These are phyloP conservation scores for Colletotrichum agaves DNA, from an alignment of 2,329 filamentous ascomycete genomes.

Conservation along the genomic window DNA sequence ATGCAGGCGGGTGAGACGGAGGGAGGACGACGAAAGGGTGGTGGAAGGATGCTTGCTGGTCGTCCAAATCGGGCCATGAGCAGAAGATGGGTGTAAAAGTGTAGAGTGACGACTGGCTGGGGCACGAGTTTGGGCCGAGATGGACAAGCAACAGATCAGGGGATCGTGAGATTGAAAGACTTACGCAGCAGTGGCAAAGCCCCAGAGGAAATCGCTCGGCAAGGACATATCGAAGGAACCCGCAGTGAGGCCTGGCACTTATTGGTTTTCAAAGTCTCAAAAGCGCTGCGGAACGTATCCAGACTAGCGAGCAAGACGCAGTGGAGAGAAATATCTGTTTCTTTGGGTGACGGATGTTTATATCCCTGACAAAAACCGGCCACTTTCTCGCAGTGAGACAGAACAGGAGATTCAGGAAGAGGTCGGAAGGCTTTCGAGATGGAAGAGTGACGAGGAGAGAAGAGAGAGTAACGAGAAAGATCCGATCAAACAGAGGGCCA, in stretches of 20 bases:
- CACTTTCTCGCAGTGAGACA: conserved; percentile 5
- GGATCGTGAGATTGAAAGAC: conserved; percentile 42
- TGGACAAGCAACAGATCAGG: neutral
- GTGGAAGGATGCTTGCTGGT: conserved; percentile 24
- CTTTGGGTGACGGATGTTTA: neutral
- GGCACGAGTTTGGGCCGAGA: conserved; percentile 6
- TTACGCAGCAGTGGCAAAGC: conserved; percentile 81
- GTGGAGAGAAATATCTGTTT: neutral
- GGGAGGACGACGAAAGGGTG: conserved; percentile 11
- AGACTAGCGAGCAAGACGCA: neutral
- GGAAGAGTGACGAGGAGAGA: conserved; percentile 9
- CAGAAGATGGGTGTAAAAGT: conserved; percentile 19
- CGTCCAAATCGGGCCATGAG: conserved; percentile 29
- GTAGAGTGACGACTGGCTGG: conserved; percentile 15
- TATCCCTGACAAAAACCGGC: conserved; percentile 3
- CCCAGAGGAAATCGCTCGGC: conserved; percentile 79
- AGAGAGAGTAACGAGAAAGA: conserved; percentile 11
- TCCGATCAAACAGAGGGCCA: conserved; percentile 1
- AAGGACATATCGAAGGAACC: conserved; percentile 60
- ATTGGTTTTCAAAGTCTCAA: neutral
- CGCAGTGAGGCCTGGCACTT: conserved; percentile 18
- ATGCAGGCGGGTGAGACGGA: conserved; percentile 27
- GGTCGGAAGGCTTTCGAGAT: conserved; percentile 1
- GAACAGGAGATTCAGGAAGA: neutral
- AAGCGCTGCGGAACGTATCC: neutral